Base-by-base conservation (phyloP, 805 yeast species). In the Wickerhamiella qilinensis region DNA sequence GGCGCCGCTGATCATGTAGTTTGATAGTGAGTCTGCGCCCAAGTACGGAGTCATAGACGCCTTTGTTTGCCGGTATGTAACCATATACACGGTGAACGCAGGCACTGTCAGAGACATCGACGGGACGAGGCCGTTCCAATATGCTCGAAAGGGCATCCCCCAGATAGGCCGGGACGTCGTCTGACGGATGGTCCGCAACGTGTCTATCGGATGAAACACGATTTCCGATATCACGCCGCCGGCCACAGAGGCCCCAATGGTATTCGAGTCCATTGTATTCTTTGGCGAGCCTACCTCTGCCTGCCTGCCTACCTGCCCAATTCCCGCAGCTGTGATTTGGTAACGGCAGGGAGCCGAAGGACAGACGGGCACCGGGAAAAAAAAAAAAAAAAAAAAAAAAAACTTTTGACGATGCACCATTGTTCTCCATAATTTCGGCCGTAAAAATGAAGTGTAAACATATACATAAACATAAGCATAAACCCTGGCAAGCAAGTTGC, bases 141-240 rank as follows among this genome's bases (percentile, higher is more conserved):
- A 60, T 30, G 59, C 54, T 17, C 49, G 46, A 18, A 63, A 30
- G 7, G 68, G 66, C 39, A 63, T 44, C 24, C 51, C 43, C 45
- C 54, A 54, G 43, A 58, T 49, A 33, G 55, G 53, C 22, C 55
- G 55, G 7, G 57, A 48, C 9, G 67, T 58, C 2, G 68, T 62
- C 39, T 63, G 67, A 35, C 59, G 60, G 19, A 63, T 47, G 1
- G 67, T 63, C 20, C 65, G 52, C 25, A 63, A 44, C 4, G 68
- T 63, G 45, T 63, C 68, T 35, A 63, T 56, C 18, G 67, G 67
- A 49, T 62, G 64, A 44, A 63, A 62, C 4, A 58, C 58, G 22
- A 62, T 44, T 34, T 62, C 53, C 20, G 60, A 52, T 16, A 54
- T 58, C 7, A 59, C 56, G 12, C 63, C 49, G 28, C 63, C 56